Evolutionary conservation across 2,329 filamentous ascomycete species (phyloP), one percentile per base, ranked within the genome.

Genomic region (Pestalotiopsis sp.): DNA sequence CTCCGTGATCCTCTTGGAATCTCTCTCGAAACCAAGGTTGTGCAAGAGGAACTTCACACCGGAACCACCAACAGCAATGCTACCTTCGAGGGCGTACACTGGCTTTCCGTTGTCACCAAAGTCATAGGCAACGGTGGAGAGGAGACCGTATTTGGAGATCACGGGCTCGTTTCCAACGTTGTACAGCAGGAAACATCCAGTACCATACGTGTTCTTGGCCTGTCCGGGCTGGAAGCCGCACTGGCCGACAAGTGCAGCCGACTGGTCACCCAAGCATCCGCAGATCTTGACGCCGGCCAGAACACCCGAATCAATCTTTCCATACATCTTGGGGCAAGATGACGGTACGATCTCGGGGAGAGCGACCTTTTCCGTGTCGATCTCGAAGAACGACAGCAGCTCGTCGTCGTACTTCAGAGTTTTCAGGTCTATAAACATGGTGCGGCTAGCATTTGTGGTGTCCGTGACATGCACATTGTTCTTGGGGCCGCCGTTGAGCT

Each of bases 131-230:
- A 97, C 90, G 0, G 94, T 97, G n/a, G 92, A 91, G 52, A 97
- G 84, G 38, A 97, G 85, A 12, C 94, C 94, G 68, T 94, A 91
- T 70, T 88, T 91, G 12, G 94, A 97, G 69, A 97, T 92, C 66
- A 97, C 93, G 6, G 94, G 94, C 79, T 94, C 91, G 56, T 90
- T 87, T 66, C 94, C 94, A 41, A 97, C 92, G 75, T 97, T 97
- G 83, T 96, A 97, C 4, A 97, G 87, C 72, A 97, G 83, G 84
- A 97, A 97, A 78, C 93, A 96, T 57, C 94, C 94, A 0, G 94
- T 97, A 52, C 94, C 94, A 78, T 97, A 97, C 0, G 94, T 97
- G 80, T 96, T 97, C 85, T 97, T 97, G 59, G 93, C 94, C 74
- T 90, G 89, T 65, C 94, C 94, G 0, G 93, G 91, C 3, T 85